phyloP scores from a whole-genome alignment of 164 flowering plant species.

The grape (Vitis vinifera) region ASM3070453v1 NC_081822.1:809501-810000 shows the following conservation, averaged over 20 bases:
- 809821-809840: slow-evolving; percentile 3
- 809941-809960: too few species aligned
- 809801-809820: slow-evolving; percentile 10
- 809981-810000: too few species aligned
- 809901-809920: neutral
- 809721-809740: slow-evolving; percentile 15
- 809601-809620: slow-evolving; percentile 23
- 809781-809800: slow-evolving; percentile 16
- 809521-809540: slow-evolving; percentile 15
- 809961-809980: too few species aligned
- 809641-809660: neutral
- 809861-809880: slow-evolving; percentile 9
- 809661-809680: slow-evolving; percentile 20
- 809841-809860: slow-evolving; percentile 12
- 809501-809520: slow-evolving; percentile 23
- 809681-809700: slow-evolving; percentile 24
- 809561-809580: slow-evolving; percentile 16
- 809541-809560: slow-evolving; percentile 22
- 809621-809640: slow-evolving; percentile 10
- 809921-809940: too few species aligned
- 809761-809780: slow-evolving; percentile 9
- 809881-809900: slow-evolving; percentile 17
- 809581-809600: slow-evolving; percentile 17
- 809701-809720: slow-evolving; percentile 19
- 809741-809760: slow-evolving; percentile 8